These are phyloP conservation scores for Stevia rebaudiana DNA, from an alignment of 140 eudicot genomes.

Conservation along the genomic window DNA sequence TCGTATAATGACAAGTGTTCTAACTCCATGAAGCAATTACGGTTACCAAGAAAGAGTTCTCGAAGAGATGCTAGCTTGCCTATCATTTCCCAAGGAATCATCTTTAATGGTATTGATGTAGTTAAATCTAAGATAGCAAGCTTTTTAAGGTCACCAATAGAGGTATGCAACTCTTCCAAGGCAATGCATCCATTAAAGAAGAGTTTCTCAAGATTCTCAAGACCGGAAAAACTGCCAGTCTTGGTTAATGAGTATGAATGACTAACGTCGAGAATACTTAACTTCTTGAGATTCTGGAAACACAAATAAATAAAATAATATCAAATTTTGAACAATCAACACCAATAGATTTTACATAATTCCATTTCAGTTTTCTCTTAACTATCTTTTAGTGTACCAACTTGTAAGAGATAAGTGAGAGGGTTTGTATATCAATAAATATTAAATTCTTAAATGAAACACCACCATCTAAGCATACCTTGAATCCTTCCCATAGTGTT, in stretches of 20 bases:
- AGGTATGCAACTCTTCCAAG: conserved; percentile 10
- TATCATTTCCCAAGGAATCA: conserved; percentile 15
- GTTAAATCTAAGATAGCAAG: conserved; percentile 3
- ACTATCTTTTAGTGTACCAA: no score
- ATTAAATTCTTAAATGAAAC: no score
- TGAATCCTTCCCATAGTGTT: conserved; percentile 7
- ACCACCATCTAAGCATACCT: no score
- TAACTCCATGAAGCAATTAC: no score
- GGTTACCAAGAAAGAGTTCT: neutral
- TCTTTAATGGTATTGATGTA: neutral
- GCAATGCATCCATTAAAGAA: neutral
- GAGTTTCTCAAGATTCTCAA: conserved; percentile 16
- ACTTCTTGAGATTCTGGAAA: conserved; percentile 11
- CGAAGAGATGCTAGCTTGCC: conserved; percentile 8
- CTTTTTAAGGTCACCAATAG: conserved; percentile 13
- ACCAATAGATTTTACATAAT: no score
- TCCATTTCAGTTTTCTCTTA: no score
- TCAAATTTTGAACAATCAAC: no score
- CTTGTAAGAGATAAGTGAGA: neutral
- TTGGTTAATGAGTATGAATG: neutral
- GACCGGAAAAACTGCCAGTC: conserved; percentile 8
- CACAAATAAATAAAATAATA: no score
- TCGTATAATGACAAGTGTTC: neutral
- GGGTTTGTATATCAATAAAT: no score
- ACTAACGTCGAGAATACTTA: conserved; percentile 9